phyloP scores from a whole-genome alignment of 169 alveolate genomes.

The Plasmodium chabaudi region DNA sequence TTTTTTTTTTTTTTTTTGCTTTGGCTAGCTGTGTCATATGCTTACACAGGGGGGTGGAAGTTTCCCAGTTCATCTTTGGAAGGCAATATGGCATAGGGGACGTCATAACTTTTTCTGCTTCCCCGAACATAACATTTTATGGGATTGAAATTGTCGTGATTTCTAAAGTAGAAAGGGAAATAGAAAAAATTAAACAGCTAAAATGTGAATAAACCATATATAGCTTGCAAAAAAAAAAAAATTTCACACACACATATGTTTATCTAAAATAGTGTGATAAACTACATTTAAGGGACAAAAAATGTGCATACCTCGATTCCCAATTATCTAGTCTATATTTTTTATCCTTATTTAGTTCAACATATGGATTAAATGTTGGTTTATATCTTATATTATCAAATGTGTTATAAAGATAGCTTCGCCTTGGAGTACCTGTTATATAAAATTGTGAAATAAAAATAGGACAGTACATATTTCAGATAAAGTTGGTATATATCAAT shows the following conservation, averaged over 20 bases:
- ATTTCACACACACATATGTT: too few species aligned
- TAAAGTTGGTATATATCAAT: not conserved
- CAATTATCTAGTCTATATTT: slow-evolving; percentile 89
- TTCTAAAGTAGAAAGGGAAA: slow-evolving; percentile 73
- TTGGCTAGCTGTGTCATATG: not conserved
- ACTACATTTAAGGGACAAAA: not conserved
- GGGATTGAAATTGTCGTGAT: slow-evolving; percentile 90
- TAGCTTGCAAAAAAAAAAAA: not conserved
- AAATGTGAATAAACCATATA: not conserved
- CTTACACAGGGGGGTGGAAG: slow-evolving; percentile 90
- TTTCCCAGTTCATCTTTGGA: slow-evolving; percentile 91
- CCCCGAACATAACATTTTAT: slow-evolving; percentile 87
- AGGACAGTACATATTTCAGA: not conserved
- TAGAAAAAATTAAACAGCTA: not conserved
- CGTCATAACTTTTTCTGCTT: slow-evolving; percentile 85
- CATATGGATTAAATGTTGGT: slow-evolving; percentile 91
- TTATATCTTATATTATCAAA: slow-evolving; percentile 88
- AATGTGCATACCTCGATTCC: slow-evolving; percentile 87
- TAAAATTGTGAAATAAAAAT: not conserved
- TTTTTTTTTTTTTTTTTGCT: not conserved
- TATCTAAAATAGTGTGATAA: not conserved
- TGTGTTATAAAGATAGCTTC: slow-evolving; percentile 86
- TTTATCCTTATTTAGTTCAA: slow-evolving; percentile 86
- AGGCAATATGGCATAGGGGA: slow-evolving; percentile 88
- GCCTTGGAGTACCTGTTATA: slow-evolving; percentile 88